Conservation (phyloP, 108 stramenopile species). For the Conticribra guillardii region DNA sequence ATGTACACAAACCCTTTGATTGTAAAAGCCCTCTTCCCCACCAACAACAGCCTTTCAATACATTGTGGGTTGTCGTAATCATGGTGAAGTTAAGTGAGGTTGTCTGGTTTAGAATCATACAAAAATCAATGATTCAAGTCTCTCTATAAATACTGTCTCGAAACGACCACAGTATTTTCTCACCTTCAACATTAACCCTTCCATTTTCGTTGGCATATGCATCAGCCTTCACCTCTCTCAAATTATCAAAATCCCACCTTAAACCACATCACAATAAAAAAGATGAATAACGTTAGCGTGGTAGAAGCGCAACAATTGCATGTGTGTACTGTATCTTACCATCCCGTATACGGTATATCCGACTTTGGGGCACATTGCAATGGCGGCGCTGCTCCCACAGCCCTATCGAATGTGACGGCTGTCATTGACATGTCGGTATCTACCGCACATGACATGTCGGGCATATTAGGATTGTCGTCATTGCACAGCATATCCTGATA, state of each 20-base stretch:
- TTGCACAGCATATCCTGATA: slow-evolving; percentile 26
- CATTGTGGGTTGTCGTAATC: too few species aligned
- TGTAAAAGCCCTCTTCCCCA: slow-evolving; percentile 51
- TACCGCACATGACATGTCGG: slow-evolving; percentile 35
- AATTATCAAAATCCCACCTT: slow-evolving; percentile 13
- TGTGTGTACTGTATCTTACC: too few species aligned
- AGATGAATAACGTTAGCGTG: too few species aligned
- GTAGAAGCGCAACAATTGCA: too few species aligned
- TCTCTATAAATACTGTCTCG: too few species aligned
- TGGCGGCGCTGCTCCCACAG: slow-evolving; percentile 24
- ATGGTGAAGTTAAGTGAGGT: too few species aligned
- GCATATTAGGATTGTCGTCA: neutral
- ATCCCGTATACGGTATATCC: slow-evolving; percentile 19
- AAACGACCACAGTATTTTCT: too few species aligned
- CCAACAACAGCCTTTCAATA: slow-evolving; percentile 55
- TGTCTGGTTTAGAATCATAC: too few species aligned
- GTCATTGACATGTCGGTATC: slow-evolving; percentile 31
- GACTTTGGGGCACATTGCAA: slow-evolving; percentile 35
- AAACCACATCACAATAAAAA: too few species aligned
- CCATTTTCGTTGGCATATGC: slow-evolving; percentile 39
- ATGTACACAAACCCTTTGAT: slow-evolving; percentile 37
- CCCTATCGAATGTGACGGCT: slow-evolving; percentile 28
- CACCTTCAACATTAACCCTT: slow-evolving; percentile 20
- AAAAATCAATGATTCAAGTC: too few species aligned
- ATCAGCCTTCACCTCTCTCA: slow-evolving; percentile 22